A percentile compares a stretch with the other conserved stretches of the same genome.
Conservation (phyloP, 305 asterid genomes). For the Striga hermonthica region DNA sequence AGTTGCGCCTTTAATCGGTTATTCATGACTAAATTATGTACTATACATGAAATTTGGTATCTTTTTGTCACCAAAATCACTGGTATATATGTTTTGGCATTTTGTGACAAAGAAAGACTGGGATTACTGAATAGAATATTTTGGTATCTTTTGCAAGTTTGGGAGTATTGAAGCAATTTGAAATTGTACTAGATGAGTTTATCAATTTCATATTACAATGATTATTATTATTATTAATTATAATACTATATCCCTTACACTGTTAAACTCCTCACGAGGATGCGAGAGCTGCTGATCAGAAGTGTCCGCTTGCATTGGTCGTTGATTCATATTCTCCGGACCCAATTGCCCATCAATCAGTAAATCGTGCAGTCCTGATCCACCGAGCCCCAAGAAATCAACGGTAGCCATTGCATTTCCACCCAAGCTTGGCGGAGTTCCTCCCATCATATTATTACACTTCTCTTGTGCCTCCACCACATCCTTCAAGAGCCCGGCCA, state of each 20-base stretch:
- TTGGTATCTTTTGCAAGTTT: background rate
- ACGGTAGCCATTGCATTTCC: constrained; percentile 66
- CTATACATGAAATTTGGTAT: background rate
- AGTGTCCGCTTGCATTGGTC: constrained; percentile 50
- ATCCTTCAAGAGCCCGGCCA: too few relatives aligned
- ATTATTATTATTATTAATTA: background rate
- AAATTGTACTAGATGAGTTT: background rate
- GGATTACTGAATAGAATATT: background rate
- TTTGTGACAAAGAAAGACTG: constrained; percentile 1
- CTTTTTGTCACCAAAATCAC: background rate
- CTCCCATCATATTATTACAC: too few relatives aligned
- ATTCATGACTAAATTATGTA: background rate
- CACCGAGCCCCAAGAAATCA: constrained; percentile 86
- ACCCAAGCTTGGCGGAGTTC: too few relatives aligned
- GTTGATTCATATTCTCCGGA: constrained; percentile 44
- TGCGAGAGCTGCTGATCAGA: constrained; percentile 50
- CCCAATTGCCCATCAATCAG: constrained; percentile 45
- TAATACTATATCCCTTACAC: background rate
- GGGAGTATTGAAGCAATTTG: background rate
- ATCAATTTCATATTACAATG: background rate
- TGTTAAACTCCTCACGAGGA: constrained; percentile 28
- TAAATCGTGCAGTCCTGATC: constrained; percentile 42
- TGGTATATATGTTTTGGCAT: constrained; percentile 10
- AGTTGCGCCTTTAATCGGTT: background rate
- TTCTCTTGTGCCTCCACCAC: too few relatives aligned